Conservation (phyloP, 352 stramenopile species). For the Globisporangium lucens region DNA sequence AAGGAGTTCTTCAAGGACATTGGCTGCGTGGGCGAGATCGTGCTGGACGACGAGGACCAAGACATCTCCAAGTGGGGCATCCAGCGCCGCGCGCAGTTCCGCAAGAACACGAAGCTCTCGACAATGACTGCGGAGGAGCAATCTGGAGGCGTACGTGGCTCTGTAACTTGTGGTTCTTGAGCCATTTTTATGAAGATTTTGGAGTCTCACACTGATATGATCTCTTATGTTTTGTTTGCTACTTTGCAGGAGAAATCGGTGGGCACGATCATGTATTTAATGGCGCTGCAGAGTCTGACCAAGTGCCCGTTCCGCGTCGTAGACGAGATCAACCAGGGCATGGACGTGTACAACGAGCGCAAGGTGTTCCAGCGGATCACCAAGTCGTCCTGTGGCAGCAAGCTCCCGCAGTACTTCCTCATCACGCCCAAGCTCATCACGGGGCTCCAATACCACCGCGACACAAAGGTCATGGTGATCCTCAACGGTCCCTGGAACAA, state of each 20-base stretch:
- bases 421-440: conserved; percentile 90
- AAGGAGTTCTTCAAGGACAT: conserved; percentile 85
- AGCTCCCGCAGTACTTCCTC: conserved; percentile 87
- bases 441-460: conserved; percentile 75
- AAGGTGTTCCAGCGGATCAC: conserved; percentile 89
- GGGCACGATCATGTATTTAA: conserved; percentile 90
- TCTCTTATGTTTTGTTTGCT: background rate
- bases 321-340: conserved; percentile 89
- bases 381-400: conserved; percentile 82
- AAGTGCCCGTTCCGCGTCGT: conserved; percentile 87
- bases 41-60: conserved; percentile 70
- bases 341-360: conserved; percentile 89
- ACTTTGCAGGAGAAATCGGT: conserved; percentile 81
- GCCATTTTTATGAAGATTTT: background rate
- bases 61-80: conserved; percentile 89
- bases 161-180: background rate
- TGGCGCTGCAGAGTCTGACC: conserved; percentile 85
- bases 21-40: conserved; percentile 81
- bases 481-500: conserved; percentile 85
- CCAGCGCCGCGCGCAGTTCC: conserved; percentile 81
- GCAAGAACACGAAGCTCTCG: conserved; percentile 77
- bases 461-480: conserved; percentile 88
- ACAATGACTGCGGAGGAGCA: conserved; percentile 87
- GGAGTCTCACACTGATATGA: background rate
- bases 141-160: conserved; percentile 68